phyloP scores from a whole-genome alignment of 306 rosid species.

The Corylus heterophylla region DNA sequence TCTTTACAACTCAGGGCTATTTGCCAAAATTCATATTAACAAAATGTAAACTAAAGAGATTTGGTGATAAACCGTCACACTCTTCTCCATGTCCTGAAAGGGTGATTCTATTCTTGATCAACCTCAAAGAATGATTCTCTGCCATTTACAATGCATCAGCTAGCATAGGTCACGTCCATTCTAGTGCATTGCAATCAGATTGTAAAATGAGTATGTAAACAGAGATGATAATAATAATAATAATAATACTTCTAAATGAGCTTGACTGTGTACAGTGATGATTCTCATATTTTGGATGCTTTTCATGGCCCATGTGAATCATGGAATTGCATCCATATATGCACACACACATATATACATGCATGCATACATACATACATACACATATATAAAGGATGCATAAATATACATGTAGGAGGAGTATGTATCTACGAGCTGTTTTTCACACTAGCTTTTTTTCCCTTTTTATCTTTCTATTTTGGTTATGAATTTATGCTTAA shows the following conservation, averaged over 20 bases:
- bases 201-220: neutral
- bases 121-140: neutral
- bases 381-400: no score
- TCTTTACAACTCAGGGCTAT: neutral
- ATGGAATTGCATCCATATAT: neutral
- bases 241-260: neutral
- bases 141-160: neutral
- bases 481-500: neutral
- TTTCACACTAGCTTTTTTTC: neutral
- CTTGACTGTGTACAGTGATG: neutral
- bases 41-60: neutral
- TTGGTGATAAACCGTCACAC: neutral
- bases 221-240: neutral
- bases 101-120: neutral
- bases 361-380: neutral
- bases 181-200: neutral
- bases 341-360: neutral
- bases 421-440: no score
- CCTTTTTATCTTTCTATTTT: neutral
- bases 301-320: neutral
- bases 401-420: no score
- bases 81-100: neutral
- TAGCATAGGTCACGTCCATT: neutral
- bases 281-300: neutral
- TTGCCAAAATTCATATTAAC: neutral